These are phyloP conservation scores for Helicostylum pulchrum DNA, from an alignment of 192 early-diverging fungal genomes.

Conservation along the genomic window DNA sequence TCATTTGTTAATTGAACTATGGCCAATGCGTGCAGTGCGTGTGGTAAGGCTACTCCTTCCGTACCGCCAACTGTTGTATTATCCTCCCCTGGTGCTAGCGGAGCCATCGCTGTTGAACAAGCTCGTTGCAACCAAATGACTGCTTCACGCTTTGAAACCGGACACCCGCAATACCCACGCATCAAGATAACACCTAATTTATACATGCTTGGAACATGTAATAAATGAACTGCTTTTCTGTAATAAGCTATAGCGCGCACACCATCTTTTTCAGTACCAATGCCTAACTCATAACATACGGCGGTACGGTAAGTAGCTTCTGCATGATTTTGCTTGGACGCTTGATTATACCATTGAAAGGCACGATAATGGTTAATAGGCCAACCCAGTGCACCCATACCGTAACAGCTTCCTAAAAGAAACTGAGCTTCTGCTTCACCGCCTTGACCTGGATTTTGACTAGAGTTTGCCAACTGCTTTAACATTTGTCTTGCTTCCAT, in stretches of 20 bases:
- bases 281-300: conserved; percentile 91
- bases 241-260: conserved; percentile 85
- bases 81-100: background rate
- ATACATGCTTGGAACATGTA: conserved; percentile 93
- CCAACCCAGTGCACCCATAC: conserved; percentile 77
- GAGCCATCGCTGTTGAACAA: conserved; percentile 70
- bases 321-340: conserved; percentile 86
- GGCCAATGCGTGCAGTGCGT: conserved; percentile 15
- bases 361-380: conserved; percentile 80
- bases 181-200: conserved; percentile 90
- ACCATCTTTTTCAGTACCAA: conserved; percentile 81
- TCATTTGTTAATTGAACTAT: conserved; percentile 17
- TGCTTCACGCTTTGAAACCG: conserved; percentile 79
- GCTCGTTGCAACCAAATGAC: conserved; percentile 93
- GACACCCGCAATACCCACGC: conserved; percentile 75
- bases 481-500: conserved; percentile 80
- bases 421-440: conserved; percentile 88
- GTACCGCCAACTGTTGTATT: background rate
- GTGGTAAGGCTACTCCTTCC: background rate
- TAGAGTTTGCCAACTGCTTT: conserved; percentile 72
- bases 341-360: conserved; percentile 86
- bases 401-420: conserved; percentile 88
- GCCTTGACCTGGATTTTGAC: conserved; percentile 57
- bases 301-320: conserved; percentile 88
- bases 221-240: conserved; percentile 81